Base-by-base conservation (phyloP, 495 filamentous ascomycete genomes). In the Alectoria sarmentosa region DNA sequence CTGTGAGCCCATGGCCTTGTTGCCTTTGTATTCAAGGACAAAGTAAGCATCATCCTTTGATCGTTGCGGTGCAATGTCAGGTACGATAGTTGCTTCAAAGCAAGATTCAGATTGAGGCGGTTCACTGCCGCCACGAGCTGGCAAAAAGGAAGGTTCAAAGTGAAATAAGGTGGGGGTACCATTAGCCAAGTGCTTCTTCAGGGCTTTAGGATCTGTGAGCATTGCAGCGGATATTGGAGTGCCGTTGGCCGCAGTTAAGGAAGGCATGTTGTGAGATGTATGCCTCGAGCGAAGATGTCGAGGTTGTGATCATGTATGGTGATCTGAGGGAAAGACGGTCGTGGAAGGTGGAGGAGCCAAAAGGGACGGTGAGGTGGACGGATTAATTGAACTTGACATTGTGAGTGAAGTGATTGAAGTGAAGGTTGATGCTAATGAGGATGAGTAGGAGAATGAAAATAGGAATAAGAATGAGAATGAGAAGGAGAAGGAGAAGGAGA, bases 41-140 rank as follows among this genome's bases (percentile, higher is more conserved):
- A 46, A 6, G 61, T 72, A 37, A 72, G 70, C 66, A 65, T 72
- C 60, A 65, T 72, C 68, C 61, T 68, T 65, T 21, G 63, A 63
- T 21, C n/a, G 34, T 44, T 37, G 30, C 1, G n/a, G 32, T 8
- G 34, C 32, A 59, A 58, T 14, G 52, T 61, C 42, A 55, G 36
- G 26, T 37, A 39, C 4, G 39, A 38, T 23, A 38, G 49, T 38
- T 34, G 37, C 23, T 14, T 55, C n/a, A 13, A 37, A 17, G 39
- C 19, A 59, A 21, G 57, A 30, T n/a, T 6, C 4, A 38, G 30
- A 59, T 37, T n/a, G 14, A 21, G 32, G 60, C 4, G 67, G 65
- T 48, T 69, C 62, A 54, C 62, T 66, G 37, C 32, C 23, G 3
- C 52, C 21, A 38, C 44, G 61, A 66, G 21, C 26, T 55, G 44